Conservation (phyloP, 2,329 filamentous ascomycete genomes). For the Peltaster fructicola region DNA sequence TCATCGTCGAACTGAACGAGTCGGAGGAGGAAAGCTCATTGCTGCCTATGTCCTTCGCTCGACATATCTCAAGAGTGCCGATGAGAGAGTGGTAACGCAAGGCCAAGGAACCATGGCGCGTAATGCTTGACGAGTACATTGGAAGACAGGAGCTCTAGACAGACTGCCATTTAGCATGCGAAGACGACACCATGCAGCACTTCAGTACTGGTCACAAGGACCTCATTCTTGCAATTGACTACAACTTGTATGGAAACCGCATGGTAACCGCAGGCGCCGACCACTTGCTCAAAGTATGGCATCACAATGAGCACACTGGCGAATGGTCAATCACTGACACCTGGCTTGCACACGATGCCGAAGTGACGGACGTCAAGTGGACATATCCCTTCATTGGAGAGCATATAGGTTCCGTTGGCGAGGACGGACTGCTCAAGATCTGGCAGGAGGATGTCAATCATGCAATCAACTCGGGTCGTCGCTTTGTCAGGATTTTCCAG, state of each 20-base stretch:
- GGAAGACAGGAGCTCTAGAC: too few relatives aligned
- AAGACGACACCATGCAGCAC: too few relatives aligned
- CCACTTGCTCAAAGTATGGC: slow-evolving; percentile 83
- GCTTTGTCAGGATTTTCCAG: slow-evolving; percentile 57
- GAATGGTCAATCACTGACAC: slow-evolving; percentile 69
- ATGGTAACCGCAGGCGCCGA: slow-evolving; percentile 85
- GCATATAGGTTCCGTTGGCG: slow-evolving; percentile 70
- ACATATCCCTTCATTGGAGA: slow-evolving; percentile 80
- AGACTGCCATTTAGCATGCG: too few relatives aligned
- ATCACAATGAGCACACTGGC: slow-evolving; percentile 55
- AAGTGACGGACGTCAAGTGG: slow-evolving; percentile 88
- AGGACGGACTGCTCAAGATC: slow-evolving; percentile 77
- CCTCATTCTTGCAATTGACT: slow-evolving; percentile 67
- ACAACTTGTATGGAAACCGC: slow-evolving; percentile 83
- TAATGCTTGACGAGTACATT: too few relatives aligned
- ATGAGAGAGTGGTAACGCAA: too few relatives aligned
- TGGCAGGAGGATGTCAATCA: slow-evolving; percentile 85
- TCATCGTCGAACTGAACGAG: too few relatives aligned
- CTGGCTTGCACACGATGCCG: slow-evolving; percentile 78
- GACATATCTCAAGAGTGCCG: too few relatives aligned
- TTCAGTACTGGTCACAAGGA: slow-evolving; percentile 62
- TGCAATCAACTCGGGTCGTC: slow-evolving; percentile 51
- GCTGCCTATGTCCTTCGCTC: too few relatives aligned
- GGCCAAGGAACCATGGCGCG: too few relatives aligned
- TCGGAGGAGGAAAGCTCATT: too few relatives aligned